Evolutionary conservation across 140 eudicot genomes (phyloP), one percentile per base, ranked within the genome.

Genomic region (Senecio squalidus): DNA sequence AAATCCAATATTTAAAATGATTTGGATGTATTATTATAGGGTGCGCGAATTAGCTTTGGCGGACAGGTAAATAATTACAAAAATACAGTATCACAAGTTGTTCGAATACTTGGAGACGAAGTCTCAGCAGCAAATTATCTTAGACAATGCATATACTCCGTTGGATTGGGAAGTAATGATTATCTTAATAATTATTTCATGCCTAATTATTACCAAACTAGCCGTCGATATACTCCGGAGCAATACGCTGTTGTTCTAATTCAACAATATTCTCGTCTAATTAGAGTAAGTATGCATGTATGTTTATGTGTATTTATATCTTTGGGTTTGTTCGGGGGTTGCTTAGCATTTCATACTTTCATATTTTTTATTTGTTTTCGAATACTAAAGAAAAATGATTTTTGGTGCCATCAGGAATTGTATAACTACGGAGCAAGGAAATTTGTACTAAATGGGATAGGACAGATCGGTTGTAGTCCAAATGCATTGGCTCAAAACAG

Each of bases 351-450:
- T n/a, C n/a, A n/a, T n/a, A n/a, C n/a, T n/a, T n/a, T n/a, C n/a
- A n/a, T n/a, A n/a, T n/a, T n/a, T n/a, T n/a, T n/a, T n/a, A n/a
- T n/a, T n/a, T n/a, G 15, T 36, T 36, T n/a, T 4, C 14, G n/a
- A n/a, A 9, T 6, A 36, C 41, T 36, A 36, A 36, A 36, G n/a
- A 33, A 36, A 10, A 10, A 8, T 36, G 4, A 38, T 5, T 15
- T 11, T 28, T 16, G 40, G 28, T n/a, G 1, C 7, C 5, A 14
- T 24, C 47, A 62, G 68, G 30, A 27, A 62, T 21, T 62, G 23
- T 9, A 62, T 53, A 62, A 62, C 58, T 62, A 62, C 14, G 68
- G 68, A 47, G 68, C 68, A 21, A 62, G 68, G 29, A 62, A 62
- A 47, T 22, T 62, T 62, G 68, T 31, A 11, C 47, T 62, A n/a